phyloP scores from a whole-genome alignment of 352 stramenopile species.

The Phytophthora capsici region DNA sequence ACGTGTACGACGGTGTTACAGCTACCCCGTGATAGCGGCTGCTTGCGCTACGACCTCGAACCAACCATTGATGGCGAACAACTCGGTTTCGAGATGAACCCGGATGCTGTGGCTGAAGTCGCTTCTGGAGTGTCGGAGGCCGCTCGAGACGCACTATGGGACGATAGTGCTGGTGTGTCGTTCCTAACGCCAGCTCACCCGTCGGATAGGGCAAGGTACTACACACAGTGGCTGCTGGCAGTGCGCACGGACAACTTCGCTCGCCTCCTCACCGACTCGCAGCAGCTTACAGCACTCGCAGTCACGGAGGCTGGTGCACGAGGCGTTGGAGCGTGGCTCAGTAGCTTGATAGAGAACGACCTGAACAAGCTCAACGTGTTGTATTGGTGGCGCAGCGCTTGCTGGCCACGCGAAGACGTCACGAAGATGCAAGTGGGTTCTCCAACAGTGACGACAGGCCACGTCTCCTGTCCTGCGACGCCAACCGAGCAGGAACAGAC shows the following conservation, averaged over 20 bases:
- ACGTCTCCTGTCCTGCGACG: constrained; percentile 26
- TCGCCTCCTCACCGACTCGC: constrained; percentile 19
- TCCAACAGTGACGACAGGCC: constrained; percentile 11
- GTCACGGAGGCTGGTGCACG: constrained; percentile 26
- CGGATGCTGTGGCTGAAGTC: constrained; percentile 17
- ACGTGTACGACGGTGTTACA: constrained; percentile 62
- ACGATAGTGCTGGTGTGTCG: constrained; percentile 34
- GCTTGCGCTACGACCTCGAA: constrained; percentile 68
- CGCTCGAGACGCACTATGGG: constrained; percentile 28
- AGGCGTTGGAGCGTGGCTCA: constrained; percentile 49
- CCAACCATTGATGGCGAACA: constrained; percentile 53
- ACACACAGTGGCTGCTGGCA: constrained; percentile 49
- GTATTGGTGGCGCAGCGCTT: constrained; percentile 65
- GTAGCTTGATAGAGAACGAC: constrained; percentile 36
- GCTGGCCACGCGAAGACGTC: constrained; percentile 42
- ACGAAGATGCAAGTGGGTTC: constrained; percentile 18
- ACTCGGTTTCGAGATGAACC: constrained; percentile 73
- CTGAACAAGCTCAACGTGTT: constrained; percentile 53
- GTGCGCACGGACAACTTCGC: constrained; percentile 39
- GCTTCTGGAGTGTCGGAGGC: constrained; percentile 35
- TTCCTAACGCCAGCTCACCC: constrained; percentile 48
- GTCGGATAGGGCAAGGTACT: constrained; percentile 40
- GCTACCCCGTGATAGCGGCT: constrained; percentile 34
- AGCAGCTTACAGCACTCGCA: constrained; percentile 20
- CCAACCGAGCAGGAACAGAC: constrained; percentile 42